Evolutionary conservation across 495 filamentous ascomycete species (phyloP), one percentile per base, ranked within the genome.

Genomic region (Ramalina peruviana): DNA sequence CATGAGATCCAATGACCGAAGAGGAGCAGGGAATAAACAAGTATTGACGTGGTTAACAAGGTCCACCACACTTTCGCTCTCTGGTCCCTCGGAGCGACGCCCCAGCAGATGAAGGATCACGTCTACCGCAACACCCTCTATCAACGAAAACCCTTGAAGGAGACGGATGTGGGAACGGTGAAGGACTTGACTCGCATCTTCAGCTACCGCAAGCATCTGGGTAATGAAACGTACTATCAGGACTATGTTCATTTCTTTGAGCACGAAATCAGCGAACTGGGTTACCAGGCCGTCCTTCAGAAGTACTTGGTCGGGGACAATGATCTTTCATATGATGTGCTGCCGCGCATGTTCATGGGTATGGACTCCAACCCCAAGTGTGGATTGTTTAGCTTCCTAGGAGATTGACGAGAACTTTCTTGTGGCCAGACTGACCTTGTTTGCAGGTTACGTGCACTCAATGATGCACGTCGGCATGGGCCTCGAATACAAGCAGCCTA

Each of bases 401-500:
- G 23, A 25, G 23, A 4, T 25, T 25, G 23, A 6, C 23, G 23
- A 6, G 4, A 25, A 6, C 23, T 25, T 25, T 4, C 6, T 6
- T 25, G 6, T 25, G 23, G 23, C 23, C 6, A 33, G 21, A 46
- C 21, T 46, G 36, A 39, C 38, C 19, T 51, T 36, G 21, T 40
- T 37, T 19, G 13, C 11, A 58, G 53, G 42, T 13, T 58, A 58
- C 43, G 48, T 58, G 25, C 48, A 52, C 39, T 48, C 36, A 1
- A 6, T 57, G 33, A 57, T 57, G 21, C 55, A 55, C 48, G 50
- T 57, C 33, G 52, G 45, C 23, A 38, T 55, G 12, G 54, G 39
- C 19, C 52, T 57, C 13, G 52, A 55, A 25, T 57, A 46, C 53
- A 43, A 43, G 10, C 54, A 55, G 20, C 19, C 44, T 7, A n/a